Base-by-base conservation (phyloP, 2,329 filamentous ascomycete genomes). In the Fusarium sp. region DNA sequence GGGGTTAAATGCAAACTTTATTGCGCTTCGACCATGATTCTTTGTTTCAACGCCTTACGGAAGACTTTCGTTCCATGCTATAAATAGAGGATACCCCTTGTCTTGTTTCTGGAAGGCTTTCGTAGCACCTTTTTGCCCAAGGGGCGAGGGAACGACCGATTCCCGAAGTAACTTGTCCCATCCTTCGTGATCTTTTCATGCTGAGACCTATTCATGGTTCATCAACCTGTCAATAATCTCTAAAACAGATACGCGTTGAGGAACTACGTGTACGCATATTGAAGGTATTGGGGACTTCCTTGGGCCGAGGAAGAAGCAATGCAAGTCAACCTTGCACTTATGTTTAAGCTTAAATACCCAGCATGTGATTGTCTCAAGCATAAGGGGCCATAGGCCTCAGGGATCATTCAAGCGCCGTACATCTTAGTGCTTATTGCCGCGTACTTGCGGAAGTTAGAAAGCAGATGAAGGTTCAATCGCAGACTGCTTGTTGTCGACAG, bases 261-360 rank as follows among this genome's bases (percentile, higher is more conserved):
- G 33, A 35, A 35, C 27, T 6, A 27, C 27, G 14, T 35, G 14
- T 35, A 39, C 17, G 47, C 47, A 52, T 36, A 36, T 38, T 27
- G 14, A 39, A 27, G 49, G 17, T 4, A 3, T 20, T 27, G 33
- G 33, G 33, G 39, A 41, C 20, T 14, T 22, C 12, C 11, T 41
- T 41, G 8, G 18, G 22, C 49, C 49, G 49, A 53, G 18, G 33
- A n/a, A 9, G 49, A n/a, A 38, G 15, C 5, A 33, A 46, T 27
- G 49, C 49, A 27, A 52, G 33, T 27, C n/a, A 52, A 39, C 49
- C 49, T 53, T 38, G 49, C 31, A 53, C 49, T 27, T 39, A 18
- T 38, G 33, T 53, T 53, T 53, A 53, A 53, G 49, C 49, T 53
- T 53, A 53, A 27, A 53, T 53, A 38, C 49, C 18, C 22, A 53